phyloP scores from a whole-genome alignment of 106 monocot species.

The Dendrobium chrysotoxum region DNA sequence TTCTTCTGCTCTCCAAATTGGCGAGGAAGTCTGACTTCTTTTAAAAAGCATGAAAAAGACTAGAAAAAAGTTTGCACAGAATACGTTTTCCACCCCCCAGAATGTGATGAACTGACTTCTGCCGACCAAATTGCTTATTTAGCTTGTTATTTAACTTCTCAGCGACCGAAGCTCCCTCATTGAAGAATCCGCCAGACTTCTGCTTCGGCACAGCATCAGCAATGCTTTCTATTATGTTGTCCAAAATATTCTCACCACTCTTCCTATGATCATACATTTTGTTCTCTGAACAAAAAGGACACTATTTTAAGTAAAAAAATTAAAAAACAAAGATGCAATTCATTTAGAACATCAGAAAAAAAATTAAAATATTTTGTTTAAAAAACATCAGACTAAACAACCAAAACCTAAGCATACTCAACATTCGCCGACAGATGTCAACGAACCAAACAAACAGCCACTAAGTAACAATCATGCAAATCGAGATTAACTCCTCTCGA shows the following conservation, averaged over 20 bases:
- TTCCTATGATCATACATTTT: conserved; percentile 57
- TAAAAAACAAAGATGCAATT: not conserved
- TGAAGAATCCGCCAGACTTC: conserved; percentile 52
- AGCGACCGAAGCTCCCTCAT: conserved; percentile 32
- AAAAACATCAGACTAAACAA: no score
- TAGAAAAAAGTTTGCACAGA: not conserved
- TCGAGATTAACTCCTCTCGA: no score
- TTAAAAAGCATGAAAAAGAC: not conserved
- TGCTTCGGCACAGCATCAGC: conserved; percentile 49
- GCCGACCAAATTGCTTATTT: conserved; percentile 67
- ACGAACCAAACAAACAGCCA: no score
- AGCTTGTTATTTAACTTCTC: conserved; percentile 24
- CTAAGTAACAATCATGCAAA: no score
- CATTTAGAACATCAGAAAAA: not conserved
- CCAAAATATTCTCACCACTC: conserved; percentile 48
- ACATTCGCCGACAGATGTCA: no score
- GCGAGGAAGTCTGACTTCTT: not conserved
- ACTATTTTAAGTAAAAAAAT: not conserved
- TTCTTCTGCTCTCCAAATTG: not conserved
- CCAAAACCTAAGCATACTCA: no score
- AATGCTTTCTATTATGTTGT: conserved; percentile 57
- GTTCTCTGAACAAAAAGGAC: not conserved
- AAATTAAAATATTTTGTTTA: not conserved
- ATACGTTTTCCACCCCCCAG: conserved; percentile 88
- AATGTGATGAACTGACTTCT: conserved; percentile 61